Base-by-base conservation (phyloP, 805 yeast species). In the Cyberlindnera galapagoensis region DNA sequence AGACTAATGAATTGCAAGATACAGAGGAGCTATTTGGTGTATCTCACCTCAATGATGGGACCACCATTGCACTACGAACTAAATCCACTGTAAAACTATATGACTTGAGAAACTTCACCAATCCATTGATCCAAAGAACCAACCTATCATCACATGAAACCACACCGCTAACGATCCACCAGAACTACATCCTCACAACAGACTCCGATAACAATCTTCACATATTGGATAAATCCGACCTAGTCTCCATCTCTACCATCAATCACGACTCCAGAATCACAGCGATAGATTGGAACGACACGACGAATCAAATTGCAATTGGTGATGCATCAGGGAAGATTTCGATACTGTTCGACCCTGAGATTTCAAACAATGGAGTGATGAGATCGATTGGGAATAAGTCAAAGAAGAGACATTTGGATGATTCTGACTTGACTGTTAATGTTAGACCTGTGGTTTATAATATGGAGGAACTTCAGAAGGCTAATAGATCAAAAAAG, bases 221-320 rank as follows among this genome's bases (percentile, higher is more conserved):
- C 10, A 24, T 51, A 7, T 25, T 49, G 7, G 47, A 49, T 24
- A 34, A 25, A 13, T 47, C 54, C 1, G 51, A 51, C 21, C 31
- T 49, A 21, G 24, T 38, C 24, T 35, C 44, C 0, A 31, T 47
- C 13, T 26, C 31, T 2, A 20, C 31, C 1, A 21, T 51, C 13
- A 13, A 21, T 1, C 27, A 39, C 2, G 26, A 23, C 2, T 12
- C 22, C 6, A 25, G 18, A 12, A 31, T 48, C 1, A 44, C 51
- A 2, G 35, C 44, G 3, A 5, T 50, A 6, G 42, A 46, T 18
- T 52, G 52, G 51, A 39, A 42, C 24, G n/a, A 26, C 12, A 16
- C 13, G 4, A 44, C 28, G 4, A 44, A 54, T 26, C 56, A 54
- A 19, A 45, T 52, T 9, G 36, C 44, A n/a, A 28, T 49, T 5